These are phyloP conservation scores for Cadophora sp. DNA, from an alignment of 2,329 filamentous ascomycete genomes.

Conservation along the genomic window DNA sequence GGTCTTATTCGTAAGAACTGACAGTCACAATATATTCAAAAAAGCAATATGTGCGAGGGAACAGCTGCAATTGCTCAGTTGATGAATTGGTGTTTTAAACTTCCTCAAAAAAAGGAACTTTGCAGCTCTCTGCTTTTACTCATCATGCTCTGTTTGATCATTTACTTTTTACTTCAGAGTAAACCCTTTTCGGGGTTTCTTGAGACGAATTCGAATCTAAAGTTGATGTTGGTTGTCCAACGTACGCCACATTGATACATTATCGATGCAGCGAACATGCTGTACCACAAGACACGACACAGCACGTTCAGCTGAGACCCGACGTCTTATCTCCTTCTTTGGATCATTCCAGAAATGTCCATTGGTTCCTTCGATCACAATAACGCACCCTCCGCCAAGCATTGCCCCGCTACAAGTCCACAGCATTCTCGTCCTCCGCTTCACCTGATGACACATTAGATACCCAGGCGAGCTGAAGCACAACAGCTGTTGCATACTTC, in stretches of 20 bases:
- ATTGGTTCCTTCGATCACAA: not conserved
- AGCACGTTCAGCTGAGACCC: conserved; percentile 5
- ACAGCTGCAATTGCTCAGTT: too few species aligned
- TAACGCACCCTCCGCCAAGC: not conserved
- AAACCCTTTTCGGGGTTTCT: too few species aligned
- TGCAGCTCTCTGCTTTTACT: too few species aligned
- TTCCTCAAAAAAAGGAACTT: too few species aligned
- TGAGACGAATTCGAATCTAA: too few species aligned
- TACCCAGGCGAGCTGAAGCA: not conserved
- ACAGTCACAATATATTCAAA: not conserved
- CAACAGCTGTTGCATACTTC: conserved; percentile 10
- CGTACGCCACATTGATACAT: not conserved
- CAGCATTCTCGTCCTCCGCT: not conserved
- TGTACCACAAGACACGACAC: not conserved
- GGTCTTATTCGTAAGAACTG: not conserved
- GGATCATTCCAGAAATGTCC: not conserved
- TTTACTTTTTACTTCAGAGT: too few species aligned
- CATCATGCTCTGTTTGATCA: too few species aligned
- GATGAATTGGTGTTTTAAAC: too few species aligned
- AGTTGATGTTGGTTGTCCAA: too few species aligned
- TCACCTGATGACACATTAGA: not conserved
- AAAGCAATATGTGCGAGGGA: too few species aligned
- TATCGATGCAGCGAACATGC: not conserved
- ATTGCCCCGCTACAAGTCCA: not conserved
- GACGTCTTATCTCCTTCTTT: not conserved